Evolutionary conservation across 768 basidiomycete genomes (phyloP).

Genomic region (Kwoniella newhampshirensis): DNA sequence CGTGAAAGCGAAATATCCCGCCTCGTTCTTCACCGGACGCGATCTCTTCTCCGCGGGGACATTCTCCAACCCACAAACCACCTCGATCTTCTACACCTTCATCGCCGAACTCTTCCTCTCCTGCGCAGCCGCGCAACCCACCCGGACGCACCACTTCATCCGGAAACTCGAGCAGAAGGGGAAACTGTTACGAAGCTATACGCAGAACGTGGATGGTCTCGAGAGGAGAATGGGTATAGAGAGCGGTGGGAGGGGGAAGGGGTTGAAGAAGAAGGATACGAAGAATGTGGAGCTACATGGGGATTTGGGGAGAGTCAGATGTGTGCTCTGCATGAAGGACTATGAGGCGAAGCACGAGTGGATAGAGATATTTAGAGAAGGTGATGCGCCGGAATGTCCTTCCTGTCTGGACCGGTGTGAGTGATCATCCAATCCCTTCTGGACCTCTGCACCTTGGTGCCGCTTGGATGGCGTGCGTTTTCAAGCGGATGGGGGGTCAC

Average conservation of each 20-base stretch:
- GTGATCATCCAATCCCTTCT: slow-evolving; percentile 54
- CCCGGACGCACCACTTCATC: slow-evolving; percentile 85
- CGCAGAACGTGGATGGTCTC: slow-evolving; percentile 96
- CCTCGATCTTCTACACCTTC: slow-evolving; percentile 89
- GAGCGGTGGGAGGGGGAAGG: slow-evolving; percentile 66
- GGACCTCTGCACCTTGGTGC: background rate
- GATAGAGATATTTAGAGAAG: slow-evolving; percentile 65
- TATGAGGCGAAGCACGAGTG: slow-evolving; percentile 68
- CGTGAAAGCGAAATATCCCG: slow-evolving; percentile 79
- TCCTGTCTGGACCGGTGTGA: slow-evolving; percentile 78
- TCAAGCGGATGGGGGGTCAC: too few relatives aligned
- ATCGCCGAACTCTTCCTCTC: slow-evolving; percentile 86
- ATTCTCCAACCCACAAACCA: slow-evolving; percentile 80
- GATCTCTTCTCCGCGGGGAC: slow-evolving; percentile 93
- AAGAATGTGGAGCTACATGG: slow-evolving; percentile 92
- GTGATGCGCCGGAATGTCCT: slow-evolving; percentile 78
- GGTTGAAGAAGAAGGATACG: slow-evolving; percentile 68
- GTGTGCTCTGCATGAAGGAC: slow-evolving; percentile 77
- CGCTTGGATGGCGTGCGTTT: too few relatives aligned
- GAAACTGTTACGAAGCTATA: slow-evolving; percentile 84
- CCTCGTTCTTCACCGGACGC: slow-evolving; percentile 81
- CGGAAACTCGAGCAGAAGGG: slow-evolving; percentile 77
- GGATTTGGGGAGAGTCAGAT: slow-evolving; percentile 86
- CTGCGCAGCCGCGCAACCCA: slow-evolving; percentile 63
- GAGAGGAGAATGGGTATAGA: slow-evolving; percentile 76